Evolutionary conservation across 192 early-diverging fungal species (phyloP).

Genomic region (Gorgonomyces haynaldii): DNA sequence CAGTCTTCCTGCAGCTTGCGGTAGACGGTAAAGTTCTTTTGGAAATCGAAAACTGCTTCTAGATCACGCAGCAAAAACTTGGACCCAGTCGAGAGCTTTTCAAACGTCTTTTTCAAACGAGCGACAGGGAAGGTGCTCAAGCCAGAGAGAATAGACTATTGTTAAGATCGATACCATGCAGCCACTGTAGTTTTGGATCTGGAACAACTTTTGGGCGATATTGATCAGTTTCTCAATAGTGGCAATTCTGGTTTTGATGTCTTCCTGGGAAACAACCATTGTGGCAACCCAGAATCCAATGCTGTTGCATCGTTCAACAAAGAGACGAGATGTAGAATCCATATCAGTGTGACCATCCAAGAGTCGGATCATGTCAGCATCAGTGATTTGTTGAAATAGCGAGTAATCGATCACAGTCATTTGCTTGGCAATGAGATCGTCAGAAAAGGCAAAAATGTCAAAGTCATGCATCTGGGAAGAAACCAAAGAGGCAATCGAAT

Average conservation of each 20-base stretch:
- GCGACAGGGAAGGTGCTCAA: neutral
- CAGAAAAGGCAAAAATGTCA: neutral
- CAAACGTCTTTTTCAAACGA: constrained; percentile 1
- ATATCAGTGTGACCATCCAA: neutral
- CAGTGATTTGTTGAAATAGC: neutral
- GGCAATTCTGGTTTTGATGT: neutral
- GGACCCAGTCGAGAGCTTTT: neutral
- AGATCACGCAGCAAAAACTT: neutral
- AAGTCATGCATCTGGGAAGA: no score
- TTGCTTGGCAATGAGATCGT: neutral
- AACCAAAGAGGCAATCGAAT: no score
- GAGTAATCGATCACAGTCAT: neutral
- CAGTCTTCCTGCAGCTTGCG: neutral
- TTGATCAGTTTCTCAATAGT: neutral
- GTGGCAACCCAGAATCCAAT: neutral
- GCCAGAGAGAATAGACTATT: neutral
- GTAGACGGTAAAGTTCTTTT: neutral
- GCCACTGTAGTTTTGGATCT: neutral
- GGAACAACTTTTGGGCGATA: neutral
- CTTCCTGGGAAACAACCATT: neutral
- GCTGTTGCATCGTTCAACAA: neutral
- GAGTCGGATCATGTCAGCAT: neutral
- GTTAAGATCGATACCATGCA: neutral
- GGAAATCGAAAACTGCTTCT: neutral
- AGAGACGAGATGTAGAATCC: neutral